phyloP scores from a whole-genome alignment of 202 grass and related monocot genomes.

The Elaeis oleifera region DNA sequence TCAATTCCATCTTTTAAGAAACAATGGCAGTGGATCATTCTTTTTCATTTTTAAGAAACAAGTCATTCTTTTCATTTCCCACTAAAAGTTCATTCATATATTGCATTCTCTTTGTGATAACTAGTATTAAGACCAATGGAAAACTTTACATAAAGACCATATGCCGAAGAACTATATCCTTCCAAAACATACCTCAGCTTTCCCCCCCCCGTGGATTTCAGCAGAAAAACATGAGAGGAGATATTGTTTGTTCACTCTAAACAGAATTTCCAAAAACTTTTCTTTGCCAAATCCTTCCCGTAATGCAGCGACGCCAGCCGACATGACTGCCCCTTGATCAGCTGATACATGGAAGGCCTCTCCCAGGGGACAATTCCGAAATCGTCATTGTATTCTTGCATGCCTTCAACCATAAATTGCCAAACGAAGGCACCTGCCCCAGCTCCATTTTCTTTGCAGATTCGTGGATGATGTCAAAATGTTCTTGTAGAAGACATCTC shows the following conservation, averaged over 20 bases:
- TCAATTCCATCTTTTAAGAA: no score
- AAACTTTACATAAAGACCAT: no score
- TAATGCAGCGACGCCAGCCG: slow-evolving; percentile 46
- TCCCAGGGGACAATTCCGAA: slow-evolving; percentile 65
- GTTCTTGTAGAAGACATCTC: slow-evolving; percentile 53
- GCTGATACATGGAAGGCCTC: slow-evolving; percentile 34
- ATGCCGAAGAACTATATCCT: background rate
- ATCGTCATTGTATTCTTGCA: slow-evolving; percentile 59
- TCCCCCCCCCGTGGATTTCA: background rate
- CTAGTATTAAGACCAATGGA: no score
- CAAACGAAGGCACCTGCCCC: slow-evolving; percentile 66
- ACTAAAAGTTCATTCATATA: no score
- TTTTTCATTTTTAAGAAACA: no score
- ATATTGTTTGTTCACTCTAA: slow-evolving; percentile 14
- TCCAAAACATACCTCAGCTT: background rate
- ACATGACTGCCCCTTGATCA: slow-evolving; percentile 77
- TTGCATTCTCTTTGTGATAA: no score
- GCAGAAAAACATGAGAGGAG: background rate
- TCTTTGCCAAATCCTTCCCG: slow-evolving; percentile 16
- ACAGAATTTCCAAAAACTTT: slow-evolving; percentile 35
- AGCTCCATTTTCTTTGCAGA: slow-evolving; percentile 56
- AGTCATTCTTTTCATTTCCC: no score
- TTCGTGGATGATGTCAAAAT: slow-evolving; percentile 50
- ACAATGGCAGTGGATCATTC: no score
- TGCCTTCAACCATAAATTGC: slow-evolving; percentile 68